Conservation (phyloP, 1,284 basidiomycete genomes). For the Microbotryum lychnidis-dioicae region DNA sequence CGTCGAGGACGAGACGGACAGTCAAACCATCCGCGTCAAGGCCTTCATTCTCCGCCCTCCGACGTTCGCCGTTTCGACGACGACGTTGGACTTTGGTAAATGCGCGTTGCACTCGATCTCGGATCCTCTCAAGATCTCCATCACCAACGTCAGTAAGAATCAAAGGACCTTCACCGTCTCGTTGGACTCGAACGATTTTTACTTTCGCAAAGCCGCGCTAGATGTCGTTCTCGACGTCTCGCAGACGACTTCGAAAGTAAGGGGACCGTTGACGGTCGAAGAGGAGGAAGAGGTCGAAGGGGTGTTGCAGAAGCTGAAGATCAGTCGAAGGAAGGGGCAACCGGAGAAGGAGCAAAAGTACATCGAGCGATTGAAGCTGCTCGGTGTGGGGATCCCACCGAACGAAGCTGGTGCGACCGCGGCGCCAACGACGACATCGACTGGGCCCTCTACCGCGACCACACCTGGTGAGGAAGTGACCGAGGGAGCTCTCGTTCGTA, state of each 20-base stretch:
- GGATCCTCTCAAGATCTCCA: slow-evolving; percentile 41
- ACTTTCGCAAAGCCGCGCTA: not conserved
- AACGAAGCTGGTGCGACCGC: not conserved
- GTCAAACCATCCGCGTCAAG: slow-evolving; percentile 46
- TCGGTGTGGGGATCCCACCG: slow-evolving; percentile 40
- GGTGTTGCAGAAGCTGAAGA: slow-evolving; percentile 48
- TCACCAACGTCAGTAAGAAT: slow-evolving; percentile 44
- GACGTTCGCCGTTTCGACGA: slow-evolving; percentile 42
- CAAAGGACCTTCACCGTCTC: slow-evolving; percentile 44
- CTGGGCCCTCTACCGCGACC: not conserved
- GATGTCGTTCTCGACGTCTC: slow-evolving; percentile 20
- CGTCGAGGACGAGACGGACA: slow-evolving; percentile 45
- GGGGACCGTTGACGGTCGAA: slow-evolving; percentile 41
- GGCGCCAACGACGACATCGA: not conserved
- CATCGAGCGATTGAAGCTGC: slow-evolving; percentile 42
- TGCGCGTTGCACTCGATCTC: slow-evolving; percentile 44
- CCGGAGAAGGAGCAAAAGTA: slow-evolving; percentile 47
- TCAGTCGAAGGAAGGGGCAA: slow-evolving; percentile 46
- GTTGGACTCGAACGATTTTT: slow-evolving; percentile 32
- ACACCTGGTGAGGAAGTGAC: not conserved
- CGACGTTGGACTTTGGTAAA: slow-evolving; percentile 45
- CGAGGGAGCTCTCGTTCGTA: not conserved
- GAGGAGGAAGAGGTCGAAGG: slow-evolving; percentile 49
- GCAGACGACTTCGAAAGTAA: slow-evolving; percentile 40
- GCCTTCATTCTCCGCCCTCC: slow-evolving; percentile 45